phyloP scores from a whole-genome alignment of 371 early-diverging fungal species.

The Dichotomocladium elegans region DNA sequence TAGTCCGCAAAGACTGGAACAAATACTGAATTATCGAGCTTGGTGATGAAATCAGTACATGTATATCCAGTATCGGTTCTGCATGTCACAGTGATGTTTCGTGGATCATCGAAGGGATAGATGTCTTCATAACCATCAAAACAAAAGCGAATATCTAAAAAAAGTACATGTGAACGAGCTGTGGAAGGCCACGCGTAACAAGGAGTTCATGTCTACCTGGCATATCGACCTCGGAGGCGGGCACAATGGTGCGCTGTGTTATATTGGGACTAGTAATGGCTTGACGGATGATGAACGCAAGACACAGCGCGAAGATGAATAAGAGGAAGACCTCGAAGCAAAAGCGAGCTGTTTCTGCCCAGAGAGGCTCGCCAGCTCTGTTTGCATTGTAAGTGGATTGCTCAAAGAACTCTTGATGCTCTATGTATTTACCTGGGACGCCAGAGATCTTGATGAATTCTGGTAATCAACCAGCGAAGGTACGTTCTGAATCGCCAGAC shows the following conservation, averaged over 20 bases:
- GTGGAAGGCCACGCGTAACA: not conserved
- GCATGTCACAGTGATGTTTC: constrained; percentile 34
- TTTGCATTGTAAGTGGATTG: not conserved
- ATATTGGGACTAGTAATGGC: constrained; percentile 43
- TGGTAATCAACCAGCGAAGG: constrained; percentile 15
- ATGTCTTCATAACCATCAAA: constrained; percentile 38
- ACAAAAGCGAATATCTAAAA: constrained; percentile 42
- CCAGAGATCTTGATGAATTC: constrained; percentile 30
- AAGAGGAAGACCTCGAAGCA: constrained; percentile 36
- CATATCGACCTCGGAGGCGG: not conserved
- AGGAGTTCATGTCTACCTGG: not conserved
- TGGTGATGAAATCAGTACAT: constrained; percentile 21
- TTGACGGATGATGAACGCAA: constrained; percentile 45
- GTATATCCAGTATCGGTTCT: constrained; percentile 34
- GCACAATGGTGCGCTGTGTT: constrained; percentile 24
- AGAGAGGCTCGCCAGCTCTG: constrained; percentile 46
- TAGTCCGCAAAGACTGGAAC: constrained; percentile 30
- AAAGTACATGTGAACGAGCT: not conserved
- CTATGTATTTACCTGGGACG: constrained; percentile 40
- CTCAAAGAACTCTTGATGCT: too few species aligned
- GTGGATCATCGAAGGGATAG: constrained; percentile 3
- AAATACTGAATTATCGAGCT: constrained; percentile 36
- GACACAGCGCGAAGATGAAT: constrained; percentile 34
- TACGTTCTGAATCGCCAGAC: constrained; percentile 40
- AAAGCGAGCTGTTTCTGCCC: constrained; percentile 48